Conservation (phyloP, 352 stramenopile genomes). For the Pythium rhizo-oryzae region DNA sequence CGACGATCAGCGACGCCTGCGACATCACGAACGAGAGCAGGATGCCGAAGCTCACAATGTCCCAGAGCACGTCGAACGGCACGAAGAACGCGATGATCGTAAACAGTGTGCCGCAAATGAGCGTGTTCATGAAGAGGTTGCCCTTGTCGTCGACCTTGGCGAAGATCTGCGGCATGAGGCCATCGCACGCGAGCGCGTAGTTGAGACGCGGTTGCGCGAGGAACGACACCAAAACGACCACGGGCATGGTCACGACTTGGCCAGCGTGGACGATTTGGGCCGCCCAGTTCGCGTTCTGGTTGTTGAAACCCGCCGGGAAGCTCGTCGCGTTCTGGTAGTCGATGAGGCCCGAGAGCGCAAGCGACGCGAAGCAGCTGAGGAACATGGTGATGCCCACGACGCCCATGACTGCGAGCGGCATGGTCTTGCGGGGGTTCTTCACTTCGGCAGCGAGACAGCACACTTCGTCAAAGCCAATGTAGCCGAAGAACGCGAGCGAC, state of each 20-base stretch:
- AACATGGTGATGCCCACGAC: constrained; percentile 81
- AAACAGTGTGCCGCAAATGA: constrained; percentile 71
- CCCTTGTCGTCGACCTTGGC: constrained; percentile 78
- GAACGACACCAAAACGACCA: constrained; percentile 94
- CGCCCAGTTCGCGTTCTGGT: constrained; percentile 43
- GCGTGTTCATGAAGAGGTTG: constrained; percentile 80
- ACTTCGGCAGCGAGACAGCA: constrained; percentile 88
- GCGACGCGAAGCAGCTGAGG: constrained; percentile 70
- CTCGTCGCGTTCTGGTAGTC: constrained; percentile 25
- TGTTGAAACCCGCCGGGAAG: constrained; percentile 52
- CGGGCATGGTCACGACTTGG: constrained; percentile 86
- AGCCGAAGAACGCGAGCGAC: constrained; percentile 91
- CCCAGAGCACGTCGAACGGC: constrained; percentile 81
- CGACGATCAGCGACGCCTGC: constrained; percentile 74
- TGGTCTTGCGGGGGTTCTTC: constrained; percentile 74
- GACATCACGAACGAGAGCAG: constrained; percentile 89
- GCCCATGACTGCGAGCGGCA: constrained; percentile 82
- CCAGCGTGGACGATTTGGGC: constrained; percentile 52
- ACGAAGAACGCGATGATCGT: constrained; percentile 70
- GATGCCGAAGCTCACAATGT: constrained; percentile 90
- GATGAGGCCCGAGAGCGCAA: constrained; percentile 86
- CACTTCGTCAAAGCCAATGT: constrained; percentile 96
- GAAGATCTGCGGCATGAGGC: constrained; percentile 93
- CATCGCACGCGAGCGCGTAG: constrained; percentile 92
- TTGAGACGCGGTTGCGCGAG: constrained; percentile 93